Evolutionary conservation across 2,329 filamentous ascomycete genomes (phyloP).

Genomic region (Lachnellula subtilissima): DNA sequence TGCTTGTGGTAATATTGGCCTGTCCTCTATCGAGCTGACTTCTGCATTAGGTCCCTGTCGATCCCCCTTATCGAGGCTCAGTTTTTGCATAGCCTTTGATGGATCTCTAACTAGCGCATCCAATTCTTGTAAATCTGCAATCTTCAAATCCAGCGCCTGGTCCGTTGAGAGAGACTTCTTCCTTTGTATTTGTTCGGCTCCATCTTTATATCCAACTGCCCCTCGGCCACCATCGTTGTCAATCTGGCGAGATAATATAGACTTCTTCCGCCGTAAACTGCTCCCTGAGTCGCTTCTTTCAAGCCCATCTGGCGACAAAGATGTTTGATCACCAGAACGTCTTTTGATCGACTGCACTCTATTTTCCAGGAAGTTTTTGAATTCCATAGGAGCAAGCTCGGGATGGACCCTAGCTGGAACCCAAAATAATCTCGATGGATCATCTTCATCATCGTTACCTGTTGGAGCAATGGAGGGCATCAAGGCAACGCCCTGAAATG

Average conservation of each 20-base stretch:
- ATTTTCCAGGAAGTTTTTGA: slow-evolving; percentile 93
- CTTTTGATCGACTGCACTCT: slow-evolving; percentile 85
- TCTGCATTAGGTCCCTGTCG: slow-evolving; percentile 32
- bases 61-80: slow-evolving; percentile 41
- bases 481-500: slow-evolving; percentile 59
- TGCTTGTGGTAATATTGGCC: slow-evolving; percentile 76
- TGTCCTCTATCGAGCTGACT: slow-evolving; percentile 55
- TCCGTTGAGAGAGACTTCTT: slow-evolving; percentile 57
- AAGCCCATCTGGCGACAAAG: slow-evolving; percentile 50
- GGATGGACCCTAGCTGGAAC: slow-evolving; percentile 92
- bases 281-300: slow-evolving; percentile 50
- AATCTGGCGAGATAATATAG: slow-evolving; percentile 90
- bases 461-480: slow-evolving; percentile 69
- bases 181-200: slow-evolving; percentile 72
- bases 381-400: slow-evolving; percentile 90
- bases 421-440: slow-evolving; percentile 87
- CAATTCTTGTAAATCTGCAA: slow-evolving; percentile 57
- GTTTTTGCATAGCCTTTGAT: slow-evolving; percentile 62
- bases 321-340: slow-evolving; percentile 70
- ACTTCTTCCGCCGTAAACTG: slow-evolving; percentile 79
- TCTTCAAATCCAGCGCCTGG: slow-evolving; percentile 54
- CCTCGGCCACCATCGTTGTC: slow-evolving; percentile 60
- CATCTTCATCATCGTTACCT: slow-evolving; percentile 74
- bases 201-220: slow-evolving; percentile 69
- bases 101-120: slow-evolving; percentile 82